phyloP scores from a whole-genome alignment of 345 rosid species.

The Adansonia digitata region DNA sequence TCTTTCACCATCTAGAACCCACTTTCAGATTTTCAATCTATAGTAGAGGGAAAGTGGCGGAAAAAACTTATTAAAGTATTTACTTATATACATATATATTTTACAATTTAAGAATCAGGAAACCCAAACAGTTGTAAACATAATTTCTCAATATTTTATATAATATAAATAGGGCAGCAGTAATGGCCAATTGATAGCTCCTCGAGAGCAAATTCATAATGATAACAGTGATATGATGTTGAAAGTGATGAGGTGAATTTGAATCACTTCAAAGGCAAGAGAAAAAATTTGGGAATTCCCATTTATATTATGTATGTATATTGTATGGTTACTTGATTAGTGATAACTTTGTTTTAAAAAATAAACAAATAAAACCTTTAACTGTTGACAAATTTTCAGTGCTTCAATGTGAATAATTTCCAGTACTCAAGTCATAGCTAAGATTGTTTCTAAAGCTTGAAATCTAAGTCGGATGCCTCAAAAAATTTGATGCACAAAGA shows the following conservation, averaged over 20 bases:
- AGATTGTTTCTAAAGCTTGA: background rate
- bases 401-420: background rate
- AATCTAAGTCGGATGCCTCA: background rate
- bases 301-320: background rate
- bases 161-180: background rate
- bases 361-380: no score
- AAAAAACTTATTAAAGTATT: no score
- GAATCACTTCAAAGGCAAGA: slow-evolving; percentile 4
- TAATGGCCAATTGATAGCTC: background rate
- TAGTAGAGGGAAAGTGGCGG: no score
- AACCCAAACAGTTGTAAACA: background rate
- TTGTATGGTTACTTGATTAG: background rate
- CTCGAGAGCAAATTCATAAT: background rate
- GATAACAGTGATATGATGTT: no score
- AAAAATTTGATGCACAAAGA: background rate
- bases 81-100: no score
- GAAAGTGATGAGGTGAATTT: background rate
- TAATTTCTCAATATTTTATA: no score
- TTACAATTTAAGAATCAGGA: no score
- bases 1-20: background rate
- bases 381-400: background rate
- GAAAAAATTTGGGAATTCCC: background rate
- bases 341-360: no score
- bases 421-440: background rate
- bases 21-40: background rate